Conservation (phyloP, 2,329 filamentous ascomycete species). For the Gnomoniopsis smithogilvyi region DNA sequence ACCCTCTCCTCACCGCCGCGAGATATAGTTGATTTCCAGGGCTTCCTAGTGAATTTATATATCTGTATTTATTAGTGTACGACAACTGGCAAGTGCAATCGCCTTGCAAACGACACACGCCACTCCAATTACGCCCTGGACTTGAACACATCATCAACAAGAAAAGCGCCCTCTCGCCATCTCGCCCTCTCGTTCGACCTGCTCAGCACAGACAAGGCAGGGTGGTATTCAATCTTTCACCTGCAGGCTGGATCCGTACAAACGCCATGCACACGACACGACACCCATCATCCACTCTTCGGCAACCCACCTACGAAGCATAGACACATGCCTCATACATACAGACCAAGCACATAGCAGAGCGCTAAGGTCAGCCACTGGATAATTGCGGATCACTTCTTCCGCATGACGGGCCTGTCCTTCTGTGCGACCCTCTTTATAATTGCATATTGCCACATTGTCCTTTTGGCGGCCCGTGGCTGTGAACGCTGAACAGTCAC, state of each 20-base stretch:
- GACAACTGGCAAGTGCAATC: no score
- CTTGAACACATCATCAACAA: background rate
- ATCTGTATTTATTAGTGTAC: no score
- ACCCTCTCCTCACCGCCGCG: no score
- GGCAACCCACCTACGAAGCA: background rate
- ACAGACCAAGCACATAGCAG: background rate
- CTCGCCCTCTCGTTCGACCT: background rate
- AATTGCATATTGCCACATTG: background rate
- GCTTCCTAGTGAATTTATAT: no score
- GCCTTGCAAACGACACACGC: no score
- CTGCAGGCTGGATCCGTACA: background rate
- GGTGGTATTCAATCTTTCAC: background rate
- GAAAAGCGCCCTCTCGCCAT: background rate
- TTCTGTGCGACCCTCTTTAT: slow-evolving; percentile 1
- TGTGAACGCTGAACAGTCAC: background rate
- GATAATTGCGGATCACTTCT: slow-evolving; percentile 4
- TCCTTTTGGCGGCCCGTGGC: background rate
- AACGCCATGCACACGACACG: background rate
- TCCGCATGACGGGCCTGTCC: slow-evolving; percentile 6
- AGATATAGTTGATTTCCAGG: no score
- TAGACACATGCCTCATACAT: background rate
- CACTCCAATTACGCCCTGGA: no score
- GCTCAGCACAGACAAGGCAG: background rate
- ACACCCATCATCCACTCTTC: background rate
- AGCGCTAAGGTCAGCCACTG: slow-evolving; percentile 1